Conservation (phyloP, 495 filamentous ascomycete genomes). For the Hypoxylon lienhwacheense region DNA sequence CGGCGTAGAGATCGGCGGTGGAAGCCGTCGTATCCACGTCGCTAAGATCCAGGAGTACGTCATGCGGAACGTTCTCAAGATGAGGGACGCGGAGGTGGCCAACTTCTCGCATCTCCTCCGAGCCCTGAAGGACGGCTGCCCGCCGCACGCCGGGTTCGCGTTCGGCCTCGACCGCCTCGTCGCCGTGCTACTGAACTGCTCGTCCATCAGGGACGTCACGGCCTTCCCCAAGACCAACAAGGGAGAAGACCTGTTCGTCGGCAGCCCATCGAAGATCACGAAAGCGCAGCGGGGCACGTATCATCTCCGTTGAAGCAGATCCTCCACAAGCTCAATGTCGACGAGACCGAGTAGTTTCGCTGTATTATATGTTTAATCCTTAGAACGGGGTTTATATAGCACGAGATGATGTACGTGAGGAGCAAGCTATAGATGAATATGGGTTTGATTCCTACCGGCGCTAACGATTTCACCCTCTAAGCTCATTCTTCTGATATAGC, state of each 20-base stretch:
- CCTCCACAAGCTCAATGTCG: no score
- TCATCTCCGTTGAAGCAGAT: no score
- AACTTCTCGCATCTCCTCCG: conserved; percentile 85
- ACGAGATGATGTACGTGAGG: no score
- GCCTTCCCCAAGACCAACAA: conserved; percentile 92
- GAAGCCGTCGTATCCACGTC: conserved; percentile 89
- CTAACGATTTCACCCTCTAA: no score
- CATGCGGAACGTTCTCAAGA: conserved; percentile 76
- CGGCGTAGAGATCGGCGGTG: conserved; percentile 91
- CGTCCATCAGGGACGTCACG: conserved; percentile 86
- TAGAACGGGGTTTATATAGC: no score
- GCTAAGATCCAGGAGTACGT: conserved; percentile 82
- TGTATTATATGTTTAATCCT: no score
- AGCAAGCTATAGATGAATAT: no score
- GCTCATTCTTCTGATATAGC: no score
- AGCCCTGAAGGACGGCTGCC: conserved; percentile 83
- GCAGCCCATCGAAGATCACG: conserved; percentile 67
- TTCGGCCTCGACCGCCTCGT: conserved; percentile 88
- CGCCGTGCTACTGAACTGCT: conserved; percentile 74
- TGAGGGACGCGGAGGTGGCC: conserved; percentile 60
- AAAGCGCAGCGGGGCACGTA: conserved; percentile 69
- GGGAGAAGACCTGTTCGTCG: conserved; percentile 80
- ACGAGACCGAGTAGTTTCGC: no score
- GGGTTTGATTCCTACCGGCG: no score
- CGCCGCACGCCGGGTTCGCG: conserved; percentile 94